These are phyloP conservation scores for Juglanconis sp. DNA, from an alignment of 2,329 filamentous ascomycete species.

Conservation along the genomic window DNA sequence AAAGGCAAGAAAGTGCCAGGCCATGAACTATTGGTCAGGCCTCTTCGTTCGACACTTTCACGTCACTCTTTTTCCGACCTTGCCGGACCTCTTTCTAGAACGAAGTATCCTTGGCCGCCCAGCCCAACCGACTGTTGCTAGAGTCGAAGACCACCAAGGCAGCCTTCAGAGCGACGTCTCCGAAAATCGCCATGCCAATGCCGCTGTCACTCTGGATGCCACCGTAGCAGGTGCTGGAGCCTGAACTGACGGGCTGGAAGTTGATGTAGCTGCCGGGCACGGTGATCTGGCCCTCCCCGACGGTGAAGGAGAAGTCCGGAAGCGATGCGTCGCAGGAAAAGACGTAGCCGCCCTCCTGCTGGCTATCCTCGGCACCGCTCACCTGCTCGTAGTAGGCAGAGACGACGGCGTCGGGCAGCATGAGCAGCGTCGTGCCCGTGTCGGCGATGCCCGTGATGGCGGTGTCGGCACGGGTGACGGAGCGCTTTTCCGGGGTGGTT, in stretches of 20 bases:
- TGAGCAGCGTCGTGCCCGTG: slow-evolving; percentile 41
- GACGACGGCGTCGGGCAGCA: slow-evolving; percentile 33
- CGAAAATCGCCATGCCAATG: slow-evolving; percentile 27
- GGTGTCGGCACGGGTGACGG: slow-evolving; percentile 28
- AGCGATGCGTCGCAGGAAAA: slow-evolving; percentile 33
- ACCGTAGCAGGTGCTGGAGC: slow-evolving; percentile 30
- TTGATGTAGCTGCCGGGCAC: slow-evolving; percentile 37
- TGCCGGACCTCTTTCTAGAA: not conserved
- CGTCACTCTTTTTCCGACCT: no score
- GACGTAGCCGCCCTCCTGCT: slow-evolving; percentile 32
- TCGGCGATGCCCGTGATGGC: slow-evolving; percentile 33
- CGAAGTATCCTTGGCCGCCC: slow-evolving; percentile 30
- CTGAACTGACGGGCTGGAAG: slow-evolving; percentile 24
- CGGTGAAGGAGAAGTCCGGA: slow-evolving; percentile 33
- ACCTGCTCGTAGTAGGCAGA: slow-evolving; percentile 38
- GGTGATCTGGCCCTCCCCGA: slow-evolving; percentile 30
- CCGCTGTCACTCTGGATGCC: slow-evolving; percentile 27
- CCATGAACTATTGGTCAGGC: no score
- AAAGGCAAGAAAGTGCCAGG: no score
- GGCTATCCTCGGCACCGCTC: slow-evolving; percentile 31
- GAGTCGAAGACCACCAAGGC: slow-evolving; percentile 32
- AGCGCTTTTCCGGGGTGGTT: not conserved
- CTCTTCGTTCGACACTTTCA: no score
- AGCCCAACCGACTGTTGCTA: slow-evolving; percentile 38
- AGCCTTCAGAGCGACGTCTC: slow-evolving; percentile 29